Base-by-base conservation (phyloP, 768 basidiomycete species). In the Leccinum rimulosum region DNA sequence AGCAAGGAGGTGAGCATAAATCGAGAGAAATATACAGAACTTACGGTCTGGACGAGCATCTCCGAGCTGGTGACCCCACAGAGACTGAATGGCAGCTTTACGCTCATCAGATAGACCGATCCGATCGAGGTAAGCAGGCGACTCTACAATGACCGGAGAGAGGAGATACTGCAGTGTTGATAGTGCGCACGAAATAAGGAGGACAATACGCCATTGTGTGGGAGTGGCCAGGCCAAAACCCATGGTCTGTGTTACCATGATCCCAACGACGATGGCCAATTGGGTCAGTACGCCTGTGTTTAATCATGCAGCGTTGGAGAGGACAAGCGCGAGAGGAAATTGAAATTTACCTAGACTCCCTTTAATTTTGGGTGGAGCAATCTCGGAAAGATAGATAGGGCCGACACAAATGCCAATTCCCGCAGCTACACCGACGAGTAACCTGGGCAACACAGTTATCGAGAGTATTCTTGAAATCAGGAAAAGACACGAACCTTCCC, bases 331-430 rank as follows among this genome's bases (percentile, higher is more conserved):
- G 38, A 33, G n/a, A 50, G 4, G 0, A 17, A 4, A 70, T 81
- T 27, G 0, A 17, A 4, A 70, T 81, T 27, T 60, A 85, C 91
- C 92, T 61, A 94, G 77, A 56, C 77, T 87, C 19, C 89, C 90
- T 63, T 84, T 87, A 57, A 93, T 88, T 50, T 81, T 80, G 3
- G 83, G 74, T 0, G 94, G 95, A 0, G 93, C 85, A 12, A 96
- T 87, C 72, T 95, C 92, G 5, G 89, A 80, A n/a, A 96, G 78
- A 73, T 85, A 95, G 36, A 95, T 81, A 10, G 95, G 95, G 4
- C 84, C 84, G n/a, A 92, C 84, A 63, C 89, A 90, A 7, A 92
- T 72, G 36, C 88, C 88, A 56, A 91, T 68, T 43, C 91, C 89
- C 45, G 88, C 83, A 30, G 84, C 86, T 17, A 87, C 64, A n/a